These are phyloP conservation scores for Taphrina betulina DNA, from an alignment of 1,139 yeast species.

Conservation along the genomic window DNA sequence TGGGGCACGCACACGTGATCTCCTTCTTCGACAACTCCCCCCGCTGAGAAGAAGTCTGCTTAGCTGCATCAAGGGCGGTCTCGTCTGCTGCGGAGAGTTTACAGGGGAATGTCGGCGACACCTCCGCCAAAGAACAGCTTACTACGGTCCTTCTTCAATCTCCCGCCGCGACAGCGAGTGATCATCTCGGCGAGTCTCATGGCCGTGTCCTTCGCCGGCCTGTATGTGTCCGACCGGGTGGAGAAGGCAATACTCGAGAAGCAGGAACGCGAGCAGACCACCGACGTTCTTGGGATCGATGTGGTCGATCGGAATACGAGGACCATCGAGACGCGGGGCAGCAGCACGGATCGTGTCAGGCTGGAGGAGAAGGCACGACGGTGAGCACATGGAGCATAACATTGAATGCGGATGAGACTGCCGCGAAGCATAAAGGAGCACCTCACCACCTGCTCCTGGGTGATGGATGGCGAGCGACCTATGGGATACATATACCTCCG, in stretches of 20 bases:
- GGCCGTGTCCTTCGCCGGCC: conserved; percentile 24
- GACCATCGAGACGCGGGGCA: conserved; percentile 18
- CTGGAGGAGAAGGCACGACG: conserved; percentile 6
- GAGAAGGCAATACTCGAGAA: conserved; percentile 18
- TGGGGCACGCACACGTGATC: too few species aligned
- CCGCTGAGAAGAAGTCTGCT: too few species aligned
- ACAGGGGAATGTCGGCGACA: conserved; percentile 32
- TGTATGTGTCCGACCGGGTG: conserved; percentile 21
- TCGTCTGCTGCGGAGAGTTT: too few species aligned
- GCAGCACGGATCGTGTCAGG: conserved; percentile 27
- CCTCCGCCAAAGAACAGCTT: conserved; percentile 31
- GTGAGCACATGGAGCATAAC: too few species aligned
- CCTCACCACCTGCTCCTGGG: too few species aligned
- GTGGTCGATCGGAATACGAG: conserved; percentile 16
- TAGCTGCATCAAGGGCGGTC: too few species aligned
- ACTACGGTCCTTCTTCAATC: conserved; percentile 8
- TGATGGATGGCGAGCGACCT: too few species aligned
- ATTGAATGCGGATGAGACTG: too few species aligned
- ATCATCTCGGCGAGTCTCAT: conserved; percentile 18
- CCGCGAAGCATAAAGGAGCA: too few species aligned
- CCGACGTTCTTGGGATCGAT: conserved; percentile 19
- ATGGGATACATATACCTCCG: too few species aligned
- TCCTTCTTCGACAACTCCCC: too few species aligned
- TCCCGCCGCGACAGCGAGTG: conserved; percentile 24
- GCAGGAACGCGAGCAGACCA: conserved; percentile 3